These are phyloP conservation scores for Tephrocybe sp. DNA, from an alignment of 768 basidiomycete genomes.

Conservation along the genomic window DNA sequence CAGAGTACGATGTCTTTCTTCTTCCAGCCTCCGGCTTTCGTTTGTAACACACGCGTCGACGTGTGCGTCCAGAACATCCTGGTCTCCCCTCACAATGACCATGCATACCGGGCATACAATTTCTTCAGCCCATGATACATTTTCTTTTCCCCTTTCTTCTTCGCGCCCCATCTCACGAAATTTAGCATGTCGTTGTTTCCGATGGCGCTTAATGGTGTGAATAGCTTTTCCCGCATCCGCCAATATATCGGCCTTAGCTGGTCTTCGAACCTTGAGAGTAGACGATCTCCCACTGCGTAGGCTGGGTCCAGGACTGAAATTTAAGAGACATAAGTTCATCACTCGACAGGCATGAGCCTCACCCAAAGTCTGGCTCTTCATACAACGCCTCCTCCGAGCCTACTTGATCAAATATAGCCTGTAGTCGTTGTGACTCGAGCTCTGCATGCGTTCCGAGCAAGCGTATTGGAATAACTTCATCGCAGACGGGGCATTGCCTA, in stretches of 20 bases:
- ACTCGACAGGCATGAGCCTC: constrained; percentile 17
- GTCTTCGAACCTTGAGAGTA: constrained; percentile 39
- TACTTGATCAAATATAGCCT: constrained; percentile 62
- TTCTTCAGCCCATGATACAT: constrained; percentile 34
- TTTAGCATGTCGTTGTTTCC: constrained; percentile 66
- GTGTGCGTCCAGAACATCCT: constrained; percentile 76
- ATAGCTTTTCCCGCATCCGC: constrained; percentile 53
- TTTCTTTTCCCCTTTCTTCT: constrained; percentile 40
- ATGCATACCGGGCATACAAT: constrained; percentile 74
- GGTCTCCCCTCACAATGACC: constrained; percentile 57
- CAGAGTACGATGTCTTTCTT: constrained; percentile 39
- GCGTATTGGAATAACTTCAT: constrained; percentile 70
- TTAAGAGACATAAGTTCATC: background rate
- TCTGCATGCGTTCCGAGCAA: constrained; percentile 64
- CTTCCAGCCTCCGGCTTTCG: constrained; percentile 43
- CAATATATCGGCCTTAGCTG: constrained; percentile 33
- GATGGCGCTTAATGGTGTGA: constrained; percentile 61
- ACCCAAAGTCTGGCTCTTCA: constrained; percentile 59
- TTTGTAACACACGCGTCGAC: constrained; percentile 78
- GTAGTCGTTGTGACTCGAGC: constrained; percentile 68
- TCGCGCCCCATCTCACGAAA: constrained; percentile 69
- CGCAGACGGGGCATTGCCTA: constrained; percentile 71
- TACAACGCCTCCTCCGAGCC: constrained; percentile 60
- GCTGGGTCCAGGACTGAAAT: constrained; percentile 30
- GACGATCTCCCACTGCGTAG: constrained; percentile 38